Conservation (phyloP, 306 rosid species). For the Sophora flavescens region DNA sequence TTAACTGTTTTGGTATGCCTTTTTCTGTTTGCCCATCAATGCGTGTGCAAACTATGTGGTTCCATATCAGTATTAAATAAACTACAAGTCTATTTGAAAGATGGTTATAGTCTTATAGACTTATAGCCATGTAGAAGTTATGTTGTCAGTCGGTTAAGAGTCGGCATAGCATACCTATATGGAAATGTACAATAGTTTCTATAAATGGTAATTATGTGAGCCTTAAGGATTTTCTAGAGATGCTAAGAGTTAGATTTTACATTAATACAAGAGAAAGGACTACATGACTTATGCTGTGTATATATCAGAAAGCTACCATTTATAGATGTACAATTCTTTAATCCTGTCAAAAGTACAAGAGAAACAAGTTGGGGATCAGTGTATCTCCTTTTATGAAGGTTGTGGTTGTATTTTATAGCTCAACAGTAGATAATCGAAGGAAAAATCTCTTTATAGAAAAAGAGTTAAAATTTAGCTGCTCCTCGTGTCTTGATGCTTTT, state of each 20-base stretch:
- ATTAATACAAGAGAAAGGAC: slow-evolving; percentile 14
- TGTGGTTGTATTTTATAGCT: background rate
- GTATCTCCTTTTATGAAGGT: background rate
- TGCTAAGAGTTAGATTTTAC: background rate
- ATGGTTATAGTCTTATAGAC: slow-evolving; percentile 9
- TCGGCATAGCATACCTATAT: background rate
- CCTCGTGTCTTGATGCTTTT: background rate
- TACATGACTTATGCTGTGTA: background rate
- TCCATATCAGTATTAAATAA: slow-evolving; percentile 1
- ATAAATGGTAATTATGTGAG: slow-evolving; percentile 4
- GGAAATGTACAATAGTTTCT: slow-evolving; percentile 25
- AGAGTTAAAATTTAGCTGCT: slow-evolving; percentile 2
- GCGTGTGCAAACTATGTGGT: too few species aligned
- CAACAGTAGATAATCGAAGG: slow-evolving; percentile 7
- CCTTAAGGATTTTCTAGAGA: slow-evolving; percentile 1
- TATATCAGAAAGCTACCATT: slow-evolving; percentile 10
- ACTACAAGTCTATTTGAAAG: slow-evolving; percentile 16
- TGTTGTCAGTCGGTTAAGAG: background rate
- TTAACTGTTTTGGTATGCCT: slow-evolving; percentile 26
- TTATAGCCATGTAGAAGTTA: slow-evolving; percentile 5
- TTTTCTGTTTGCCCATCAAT: slow-evolving; percentile 21
- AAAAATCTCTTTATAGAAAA: background rate
- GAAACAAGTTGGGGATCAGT: background rate
- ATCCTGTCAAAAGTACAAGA: slow-evolving; percentile 19
- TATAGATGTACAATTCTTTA: background rate